phyloP scores from a whole-genome alignment of 225 moss, liverwort and hornwort genomes.

The Anthoceros angustus region DNA sequence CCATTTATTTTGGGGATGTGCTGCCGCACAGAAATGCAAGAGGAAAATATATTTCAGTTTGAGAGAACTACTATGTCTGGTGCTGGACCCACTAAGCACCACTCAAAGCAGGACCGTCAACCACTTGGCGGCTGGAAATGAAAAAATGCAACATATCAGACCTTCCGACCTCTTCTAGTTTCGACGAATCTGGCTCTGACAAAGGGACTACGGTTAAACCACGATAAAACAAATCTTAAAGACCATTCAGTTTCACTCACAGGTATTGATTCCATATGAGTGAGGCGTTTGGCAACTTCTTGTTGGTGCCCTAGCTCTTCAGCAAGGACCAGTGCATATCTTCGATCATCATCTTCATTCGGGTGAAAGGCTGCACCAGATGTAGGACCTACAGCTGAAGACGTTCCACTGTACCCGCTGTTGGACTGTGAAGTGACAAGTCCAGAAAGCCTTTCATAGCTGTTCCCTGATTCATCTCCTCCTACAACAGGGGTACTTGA shows the following conservation, averaged over 20 bases:
- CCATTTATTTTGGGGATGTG: constrained; percentile 75
- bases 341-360: constrained; percentile 59
- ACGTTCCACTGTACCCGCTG: neutral
- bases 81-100: neutral
- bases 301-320: constrained; percentile 59
- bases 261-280: constrained; percentile 76
- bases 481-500: neutral
- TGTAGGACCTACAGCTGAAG: neutral
- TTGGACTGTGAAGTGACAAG: neutral
- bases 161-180: neutral
- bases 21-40: constrained; percentile 23
- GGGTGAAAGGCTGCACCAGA: constrained; percentile 13
- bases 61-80: neutral
- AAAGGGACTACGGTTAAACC: neutral
- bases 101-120: neutral
- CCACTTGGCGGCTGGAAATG: neutral
- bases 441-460: neutral
- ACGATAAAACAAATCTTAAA: neutral
- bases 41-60: no score
- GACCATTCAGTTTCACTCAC: constrained; percentile 21
- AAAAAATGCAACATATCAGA: neutral
- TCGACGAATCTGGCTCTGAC: no score
- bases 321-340: constrained; percentile 54
- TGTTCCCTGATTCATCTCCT: neutral
- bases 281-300: constrained; percentile 86